phyloP scores from a whole-genome alignment of 2,329 filamentous ascomycete genomes.

The Talaromyces islandicus region DNA sequence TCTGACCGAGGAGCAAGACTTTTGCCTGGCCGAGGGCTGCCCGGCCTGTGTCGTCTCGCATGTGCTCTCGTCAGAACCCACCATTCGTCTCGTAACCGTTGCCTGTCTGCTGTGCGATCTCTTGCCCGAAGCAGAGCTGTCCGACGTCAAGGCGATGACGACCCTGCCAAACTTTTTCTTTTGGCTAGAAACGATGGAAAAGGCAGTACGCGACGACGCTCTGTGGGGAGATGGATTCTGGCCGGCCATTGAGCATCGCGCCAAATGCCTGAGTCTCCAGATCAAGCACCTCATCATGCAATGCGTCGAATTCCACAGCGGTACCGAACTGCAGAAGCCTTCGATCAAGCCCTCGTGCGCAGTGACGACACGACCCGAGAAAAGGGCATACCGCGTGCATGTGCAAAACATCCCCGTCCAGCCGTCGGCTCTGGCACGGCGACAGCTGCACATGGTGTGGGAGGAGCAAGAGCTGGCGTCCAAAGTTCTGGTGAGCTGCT shows the following conservation, averaged over 20 bases:
- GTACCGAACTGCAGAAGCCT: constrained; percentile 6
- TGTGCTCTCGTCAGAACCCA: constrained; percentile 39
- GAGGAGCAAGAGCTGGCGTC: constrained; percentile 28
- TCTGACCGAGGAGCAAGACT: constrained; percentile 51
- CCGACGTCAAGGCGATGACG: constrained; percentile 11
- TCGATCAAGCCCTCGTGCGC: constrained; percentile 14
- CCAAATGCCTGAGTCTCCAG: constrained; percentile 30
- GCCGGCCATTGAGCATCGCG: constrained; percentile 36
- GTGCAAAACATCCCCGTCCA: constrained; percentile 20
- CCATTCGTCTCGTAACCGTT: constrained; percentile 37
- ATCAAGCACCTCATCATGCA: constrained; percentile 35
- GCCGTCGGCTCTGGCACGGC: constrained; percentile 25
- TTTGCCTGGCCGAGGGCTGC: constrained; percentile 52
- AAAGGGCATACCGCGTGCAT: constrained; percentile 18
- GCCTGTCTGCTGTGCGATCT: constrained; percentile 35
- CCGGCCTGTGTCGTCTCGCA: constrained; percentile 42
- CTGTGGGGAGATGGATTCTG: constrained; percentile 40
- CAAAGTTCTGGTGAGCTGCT: constrained; percentile 14
- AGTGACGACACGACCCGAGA: constrained; percentile 13
- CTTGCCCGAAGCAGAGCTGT: constrained; percentile 20
- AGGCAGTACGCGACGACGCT: constrained; percentile 35
- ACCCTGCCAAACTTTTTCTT: constrained; percentile 28
- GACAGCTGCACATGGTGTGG: constrained; percentile 24
- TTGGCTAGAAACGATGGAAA: constrained; percentile 33
- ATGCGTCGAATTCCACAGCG: constrained; percentile 30